Evolutionary conservation across 306 rosid species (phyloP).

Genomic region (Prinsepia uniflora): DNA sequence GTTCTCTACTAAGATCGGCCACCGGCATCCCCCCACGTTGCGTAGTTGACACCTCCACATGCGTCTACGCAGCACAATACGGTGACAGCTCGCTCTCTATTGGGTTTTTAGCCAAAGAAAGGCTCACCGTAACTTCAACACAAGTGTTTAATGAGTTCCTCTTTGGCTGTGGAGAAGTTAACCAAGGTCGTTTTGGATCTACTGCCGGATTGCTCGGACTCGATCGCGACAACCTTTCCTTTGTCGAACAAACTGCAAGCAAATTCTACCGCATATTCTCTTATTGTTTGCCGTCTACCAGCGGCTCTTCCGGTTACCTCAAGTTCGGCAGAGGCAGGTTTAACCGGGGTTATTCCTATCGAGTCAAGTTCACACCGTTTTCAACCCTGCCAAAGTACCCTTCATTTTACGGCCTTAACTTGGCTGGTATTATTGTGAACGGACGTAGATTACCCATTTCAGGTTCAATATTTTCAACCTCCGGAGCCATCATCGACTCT

Average conservation of each 20-base stretch:
- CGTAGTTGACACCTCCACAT: conserved; percentile 19
- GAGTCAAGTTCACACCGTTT: conserved; percentile 54
- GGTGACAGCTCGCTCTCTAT: conserved; percentile 30
- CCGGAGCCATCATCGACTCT: conserved; percentile 29
- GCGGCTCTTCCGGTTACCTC: conserved; percentile 52
- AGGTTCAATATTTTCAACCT: conserved; percentile 9
- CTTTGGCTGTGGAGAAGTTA: conserved; percentile 12
- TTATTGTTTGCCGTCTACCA: conserved; percentile 66
- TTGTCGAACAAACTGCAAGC: conserved; percentile 55
- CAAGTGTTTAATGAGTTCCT: conserved; percentile 5
- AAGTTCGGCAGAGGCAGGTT: conserved; percentile 30
- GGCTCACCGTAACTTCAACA: neutral
- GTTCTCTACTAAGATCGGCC: conserved; percentile 48
- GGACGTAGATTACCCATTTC: conserved; percentile 36
- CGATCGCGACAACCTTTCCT: conserved; percentile 60
- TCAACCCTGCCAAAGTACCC: conserved; percentile 10
- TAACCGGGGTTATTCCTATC: neutral
- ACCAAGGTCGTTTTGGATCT: neutral
- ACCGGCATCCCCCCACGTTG: conserved; percentile 49
- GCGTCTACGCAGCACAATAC: conserved; percentile 43
- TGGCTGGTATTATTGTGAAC: conserved; percentile 35
- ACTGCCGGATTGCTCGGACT: conserved; percentile 46
- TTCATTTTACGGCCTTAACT: conserved; percentile 48
- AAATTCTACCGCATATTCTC: conserved; percentile 52
- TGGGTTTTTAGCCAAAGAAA: conserved; percentile 7